Evolutionary conservation across 192 early-diverging fungal species (phyloP).

Genomic region (Coemansia sp.): DNA sequence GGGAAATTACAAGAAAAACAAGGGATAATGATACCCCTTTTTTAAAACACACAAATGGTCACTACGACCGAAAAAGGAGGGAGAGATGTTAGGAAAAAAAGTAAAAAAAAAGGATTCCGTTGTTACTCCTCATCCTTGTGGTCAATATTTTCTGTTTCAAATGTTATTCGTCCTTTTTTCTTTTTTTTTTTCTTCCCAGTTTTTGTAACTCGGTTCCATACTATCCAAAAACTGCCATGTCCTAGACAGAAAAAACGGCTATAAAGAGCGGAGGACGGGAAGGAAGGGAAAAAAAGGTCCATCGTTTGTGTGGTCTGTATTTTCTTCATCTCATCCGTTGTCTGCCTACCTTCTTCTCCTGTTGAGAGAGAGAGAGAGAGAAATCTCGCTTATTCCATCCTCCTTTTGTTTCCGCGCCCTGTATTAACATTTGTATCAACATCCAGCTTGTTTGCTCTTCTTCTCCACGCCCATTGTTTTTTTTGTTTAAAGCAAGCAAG

Average conservation of each 20-base stretch:
- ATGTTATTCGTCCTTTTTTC: slow-evolving; percentile 1
- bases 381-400: background rate
- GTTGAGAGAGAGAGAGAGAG: background rate
- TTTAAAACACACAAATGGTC: too few relatives aligned
- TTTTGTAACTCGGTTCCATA: too few relatives aligned
- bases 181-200: too few relatives aligned
- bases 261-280: too few relatives aligned
- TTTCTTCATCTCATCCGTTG: background rate
- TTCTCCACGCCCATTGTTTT: too few relatives aligned
- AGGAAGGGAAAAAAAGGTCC: too few relatives aligned
- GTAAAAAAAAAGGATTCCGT: background rate
- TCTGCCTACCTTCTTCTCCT: background rate
- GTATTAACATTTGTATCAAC: slow-evolving; percentile 1
- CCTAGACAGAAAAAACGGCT: too few relatives aligned
- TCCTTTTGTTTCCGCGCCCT: background rate
- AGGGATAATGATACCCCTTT: too few relatives aligned
- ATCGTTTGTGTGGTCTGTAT: background rate
- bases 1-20: too few relatives aligned
- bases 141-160: background rate
- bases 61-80: background rate
- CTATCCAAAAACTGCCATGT: too few relatives aligned
- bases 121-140: background rate
- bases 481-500: too few relatives aligned
- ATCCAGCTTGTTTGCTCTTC: background rate
- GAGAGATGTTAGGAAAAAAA: too few relatives aligned